Conservation (phyloP, 768 basidiomycete species). For the Lactarius deliciosus region DNA sequence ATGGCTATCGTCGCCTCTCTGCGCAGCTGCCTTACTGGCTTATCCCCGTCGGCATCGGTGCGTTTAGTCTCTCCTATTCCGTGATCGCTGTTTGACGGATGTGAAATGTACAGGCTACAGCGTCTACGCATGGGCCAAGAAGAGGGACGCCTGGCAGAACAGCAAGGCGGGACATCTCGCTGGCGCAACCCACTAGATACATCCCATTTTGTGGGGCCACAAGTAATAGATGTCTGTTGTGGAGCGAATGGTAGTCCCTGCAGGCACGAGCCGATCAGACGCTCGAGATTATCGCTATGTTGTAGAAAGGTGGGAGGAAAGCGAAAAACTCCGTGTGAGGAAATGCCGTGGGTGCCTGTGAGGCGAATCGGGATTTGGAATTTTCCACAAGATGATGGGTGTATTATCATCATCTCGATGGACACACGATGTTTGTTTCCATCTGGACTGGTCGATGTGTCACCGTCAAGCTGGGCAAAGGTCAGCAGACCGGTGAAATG, state of each 20-base stretch:
- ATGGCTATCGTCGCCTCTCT: constrained; percentile 72
- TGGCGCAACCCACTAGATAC: constrained; percentile 27
- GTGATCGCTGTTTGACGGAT: constrained; percentile 1
- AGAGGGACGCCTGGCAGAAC: constrained; percentile 58
- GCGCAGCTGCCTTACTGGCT: constrained; percentile 73
- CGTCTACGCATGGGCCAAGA: constrained; percentile 76
- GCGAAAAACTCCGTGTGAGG: constrained; percentile 12
- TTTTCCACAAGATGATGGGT: constrained; percentile 19
- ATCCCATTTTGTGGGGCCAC: not conserved
- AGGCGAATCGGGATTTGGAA: constrained; percentile 26
- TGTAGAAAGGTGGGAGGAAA: not conserved
- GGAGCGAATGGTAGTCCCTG: not conserved
- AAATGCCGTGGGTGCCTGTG: constrained; percentile 25
- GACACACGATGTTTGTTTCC: constrained; percentile 8
- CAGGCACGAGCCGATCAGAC: constrained; percentile 5
- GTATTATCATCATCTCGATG: constrained; percentile 11
- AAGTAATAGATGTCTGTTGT: constrained; percentile 10
- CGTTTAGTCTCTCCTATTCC: constrained; percentile 32
- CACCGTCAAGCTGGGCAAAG: not conserved
- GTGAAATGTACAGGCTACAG: constrained; percentile 56
- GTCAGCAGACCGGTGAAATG: constrained; percentile 18
- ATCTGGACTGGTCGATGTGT: constrained; percentile 10
- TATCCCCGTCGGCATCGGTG: constrained; percentile 71
- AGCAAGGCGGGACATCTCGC: constrained; percentile 75
- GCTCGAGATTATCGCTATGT: not conserved